Evolutionary conservation across 2,329 filamentous ascomycete genomes (phyloP).

Genomic region (Diplodia corticola): DNA sequence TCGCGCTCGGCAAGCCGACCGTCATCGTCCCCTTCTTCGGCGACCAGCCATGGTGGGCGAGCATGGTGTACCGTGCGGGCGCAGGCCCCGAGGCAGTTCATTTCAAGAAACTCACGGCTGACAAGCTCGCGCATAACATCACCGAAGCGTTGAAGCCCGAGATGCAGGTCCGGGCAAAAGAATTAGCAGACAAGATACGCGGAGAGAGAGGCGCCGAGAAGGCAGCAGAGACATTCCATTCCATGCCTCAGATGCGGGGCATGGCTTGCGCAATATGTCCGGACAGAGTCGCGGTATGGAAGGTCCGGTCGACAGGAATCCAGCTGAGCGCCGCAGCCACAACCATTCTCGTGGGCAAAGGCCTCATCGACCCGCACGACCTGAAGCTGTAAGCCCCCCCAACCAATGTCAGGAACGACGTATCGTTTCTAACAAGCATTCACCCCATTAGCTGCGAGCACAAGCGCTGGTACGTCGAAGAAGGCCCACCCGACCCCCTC

Average conservation of each 20-base stretch:
- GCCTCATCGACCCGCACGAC: neutral
- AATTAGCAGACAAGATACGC: neutral
- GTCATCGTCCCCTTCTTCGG: conserved; percentile 81
- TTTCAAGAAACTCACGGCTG: conserved; percentile 65
- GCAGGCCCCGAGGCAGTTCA: conserved; percentile 65
- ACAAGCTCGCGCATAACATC: conserved; percentile 69
- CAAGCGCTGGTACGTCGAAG: conserved; percentile 9
- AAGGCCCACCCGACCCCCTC: conserved; percentile 2
- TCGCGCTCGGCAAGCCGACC: conserved; percentile 70
- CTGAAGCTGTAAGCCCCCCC: neutral
- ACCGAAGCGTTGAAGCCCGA: conserved; percentile 27
- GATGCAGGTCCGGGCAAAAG: neutral
- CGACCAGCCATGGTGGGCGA: conserved; percentile 77
- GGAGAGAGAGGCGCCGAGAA: neutral
- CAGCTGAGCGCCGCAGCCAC: neutral
- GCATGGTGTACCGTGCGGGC: conserved; percentile 63
- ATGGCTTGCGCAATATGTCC: neutral
- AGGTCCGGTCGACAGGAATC: neutral
- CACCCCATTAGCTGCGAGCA: neutral
- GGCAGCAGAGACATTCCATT: neutral
- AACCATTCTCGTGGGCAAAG: neutral
- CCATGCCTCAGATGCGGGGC: neutral
- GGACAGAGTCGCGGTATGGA: neutral
- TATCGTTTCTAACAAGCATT: neutral
- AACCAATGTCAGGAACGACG: neutral